Base-by-base conservation (phyloP, 164 flowering plant species). In the Stephania cephalantha region DNA sequence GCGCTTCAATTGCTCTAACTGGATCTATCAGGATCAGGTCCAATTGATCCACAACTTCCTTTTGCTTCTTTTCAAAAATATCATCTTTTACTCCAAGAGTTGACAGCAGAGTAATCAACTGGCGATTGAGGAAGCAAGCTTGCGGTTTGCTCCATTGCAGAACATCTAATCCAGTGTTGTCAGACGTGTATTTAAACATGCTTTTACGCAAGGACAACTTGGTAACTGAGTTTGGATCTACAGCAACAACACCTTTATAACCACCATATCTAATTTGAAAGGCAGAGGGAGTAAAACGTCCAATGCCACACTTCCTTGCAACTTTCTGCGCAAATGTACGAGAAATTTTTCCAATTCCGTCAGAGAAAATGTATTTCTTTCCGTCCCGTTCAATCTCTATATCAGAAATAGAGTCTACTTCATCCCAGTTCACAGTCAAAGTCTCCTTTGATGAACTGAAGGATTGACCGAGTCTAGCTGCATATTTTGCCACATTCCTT, bases 271-370 rank as follows among this genome's bases (percentile, higher is more conserved):
- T 83, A 71, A 95, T 89, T 79, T 93, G 98, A 75, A 87, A 93
- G 5, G 95, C 93, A 71, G 98, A 95, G 22, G 99, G 98, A 46
- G 78, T 78, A 50, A 15, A 66, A 61, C 73, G 58, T 73, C 74
- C 81, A 20, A 82, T 66, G 17, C 81, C 88, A 77, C 95, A 91
- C 79, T 91, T 94, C 13, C 0, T 45, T 6, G 98, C 95, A 64
- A 94, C 94, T 76, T 46, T 80, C 35, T 45, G 50, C 18, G 97
- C 97, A 82, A 94, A 88, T 1, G 82, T 85, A 58, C 81, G 82
- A 45, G 97, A 92, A 76, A 92, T 92, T 79, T 90, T 92, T 71
- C 98, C 98, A 73, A 94, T 92, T 17, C 98, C 98, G 86, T 94
- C 98, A 30, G 98, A 94, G 79, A 92, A 94, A 35, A 78, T 68